phyloP scores from a whole-genome alignment of 2,329 filamentous ascomycete species.

The Fusarium phyllophilum region DNA sequence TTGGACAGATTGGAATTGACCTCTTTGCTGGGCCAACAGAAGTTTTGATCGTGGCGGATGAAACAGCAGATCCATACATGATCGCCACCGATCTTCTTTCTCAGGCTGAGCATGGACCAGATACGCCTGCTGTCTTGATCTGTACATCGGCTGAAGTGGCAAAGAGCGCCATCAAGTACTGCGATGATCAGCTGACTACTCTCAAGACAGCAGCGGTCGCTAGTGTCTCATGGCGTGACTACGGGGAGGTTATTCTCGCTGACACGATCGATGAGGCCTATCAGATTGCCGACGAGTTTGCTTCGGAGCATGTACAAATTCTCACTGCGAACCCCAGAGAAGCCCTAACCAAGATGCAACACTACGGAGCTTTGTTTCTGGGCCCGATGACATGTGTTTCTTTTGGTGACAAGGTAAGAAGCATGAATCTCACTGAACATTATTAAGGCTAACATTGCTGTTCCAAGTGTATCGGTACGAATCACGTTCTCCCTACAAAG shows the following conservation, averaged over 20 bases:
- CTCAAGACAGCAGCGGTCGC: background rate
- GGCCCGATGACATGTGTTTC: background rate
- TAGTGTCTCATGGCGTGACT: background rate
- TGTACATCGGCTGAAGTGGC: background rate
- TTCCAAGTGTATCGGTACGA: background rate
- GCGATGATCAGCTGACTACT: background rate
- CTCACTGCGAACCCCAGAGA: background rate
- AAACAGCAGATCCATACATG: background rate
- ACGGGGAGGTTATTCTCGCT: background rate
- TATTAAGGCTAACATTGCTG: background rate
- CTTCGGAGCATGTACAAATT: background rate
- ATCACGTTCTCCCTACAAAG: background rate
- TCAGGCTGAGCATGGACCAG: background rate
- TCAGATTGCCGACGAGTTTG: background rate
- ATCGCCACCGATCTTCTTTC: background rate
- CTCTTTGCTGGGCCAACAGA: background rate
- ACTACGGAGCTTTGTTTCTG: background rate
- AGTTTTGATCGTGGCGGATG: background rate
- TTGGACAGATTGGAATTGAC: background rate
- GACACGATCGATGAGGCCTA: background rate
- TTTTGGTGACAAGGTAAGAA: background rate
- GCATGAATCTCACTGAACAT: rapidly evolving
- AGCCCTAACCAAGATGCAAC: background rate
- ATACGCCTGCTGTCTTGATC: background rate
- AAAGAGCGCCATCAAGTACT: background rate